Evolutionary conservation across 192 early-diverging fungal species (phyloP).

Genomic region (Allomyces arbusculus): DNA sequence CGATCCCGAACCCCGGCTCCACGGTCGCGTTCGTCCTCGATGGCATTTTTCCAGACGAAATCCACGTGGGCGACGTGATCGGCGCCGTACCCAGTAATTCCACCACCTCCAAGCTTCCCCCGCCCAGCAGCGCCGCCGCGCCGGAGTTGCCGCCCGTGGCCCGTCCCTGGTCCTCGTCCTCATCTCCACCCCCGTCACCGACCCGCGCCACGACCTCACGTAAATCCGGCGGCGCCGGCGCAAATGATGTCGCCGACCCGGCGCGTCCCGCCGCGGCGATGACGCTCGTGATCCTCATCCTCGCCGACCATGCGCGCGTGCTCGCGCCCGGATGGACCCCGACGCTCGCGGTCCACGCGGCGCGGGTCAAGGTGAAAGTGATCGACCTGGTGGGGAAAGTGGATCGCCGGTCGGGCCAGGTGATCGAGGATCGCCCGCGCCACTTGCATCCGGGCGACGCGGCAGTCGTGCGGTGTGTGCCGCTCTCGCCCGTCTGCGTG

Average conservation of each 20-base stretch:
- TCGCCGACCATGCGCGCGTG: constrained; percentile 78
- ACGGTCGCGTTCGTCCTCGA: background rate
- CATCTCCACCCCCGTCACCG: constrained; percentile 71
- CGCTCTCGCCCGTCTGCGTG: constrained; percentile 90
- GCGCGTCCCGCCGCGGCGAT: constrained; percentile 40
- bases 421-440: constrained; percentile 79
- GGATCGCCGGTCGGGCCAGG: constrained; percentile 88
- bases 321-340: constrained; percentile 69
- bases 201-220: constrained; percentile 85
- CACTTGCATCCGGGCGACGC: constrained; percentile 88
- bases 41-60: no score
- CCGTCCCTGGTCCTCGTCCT: no score
- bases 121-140: no score
- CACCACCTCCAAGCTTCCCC: no score
- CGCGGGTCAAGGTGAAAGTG: constrained; percentile 92
- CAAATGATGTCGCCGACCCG: background rate
- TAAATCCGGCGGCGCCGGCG: constrained; percentile 47
- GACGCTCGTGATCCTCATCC: constrained; percentile 76
- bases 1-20: background rate
- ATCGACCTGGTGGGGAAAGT: constrained; percentile 79
- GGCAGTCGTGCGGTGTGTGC: constrained; percentile 85
- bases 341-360: constrained; percentile 87
- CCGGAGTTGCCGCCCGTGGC: no score
- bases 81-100: no score
- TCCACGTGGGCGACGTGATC: no score